phyloP scores from a whole-genome alignment of 257 asterid species.

The Nemophila menziesii region DNA sequence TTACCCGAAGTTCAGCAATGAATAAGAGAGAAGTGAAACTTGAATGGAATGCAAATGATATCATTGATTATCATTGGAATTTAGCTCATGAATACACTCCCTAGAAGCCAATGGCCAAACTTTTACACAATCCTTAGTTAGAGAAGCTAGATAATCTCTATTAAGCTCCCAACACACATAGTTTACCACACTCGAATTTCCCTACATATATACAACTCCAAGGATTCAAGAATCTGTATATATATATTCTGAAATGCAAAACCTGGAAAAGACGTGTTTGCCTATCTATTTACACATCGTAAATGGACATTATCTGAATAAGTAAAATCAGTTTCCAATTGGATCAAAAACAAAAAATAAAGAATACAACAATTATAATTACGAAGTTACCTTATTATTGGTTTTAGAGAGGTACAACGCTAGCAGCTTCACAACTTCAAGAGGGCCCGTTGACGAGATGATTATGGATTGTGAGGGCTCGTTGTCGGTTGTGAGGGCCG shows the following conservation, averaged over 20 bases:
- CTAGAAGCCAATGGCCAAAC: slow-evolving; percentile 92
- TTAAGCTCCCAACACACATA: slow-evolving; percentile 87
- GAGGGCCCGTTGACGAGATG: too few relatives aligned
- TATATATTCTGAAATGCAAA: too few relatives aligned
- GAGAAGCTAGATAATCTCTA: slow-evolving; percentile 86
- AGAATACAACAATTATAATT: too few relatives aligned
- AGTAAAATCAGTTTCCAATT: too few relatives aligned
- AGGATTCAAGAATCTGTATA: neutral
- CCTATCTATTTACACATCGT: slow-evolving; percentile 81
- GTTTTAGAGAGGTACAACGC: too few relatives aligned
- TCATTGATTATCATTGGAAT: slow-evolving; percentile 62
- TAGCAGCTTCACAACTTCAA: too few relatives aligned
- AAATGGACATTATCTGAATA: slow-evolving; percentile 73
- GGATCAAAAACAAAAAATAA: too few relatives aligned
- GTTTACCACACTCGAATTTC: slow-evolving; percentile 68
- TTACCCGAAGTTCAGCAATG: slow-evolving; percentile 75
- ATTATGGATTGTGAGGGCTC: too few relatives aligned
- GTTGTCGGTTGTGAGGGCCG: too few relatives aligned
- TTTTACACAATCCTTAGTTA: slow-evolving; percentile 79
- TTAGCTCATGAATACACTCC: slow-evolving; percentile 80
- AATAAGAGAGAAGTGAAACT: slow-evolving; percentile 77
- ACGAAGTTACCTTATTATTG: too few relatives aligned
- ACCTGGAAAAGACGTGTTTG: slow-evolving; percentile 88
- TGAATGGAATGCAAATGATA: slow-evolving; percentile 94
- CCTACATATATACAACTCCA: too few relatives aligned